These are phyloP conservation scores for Rhizopogon rudus DNA, from an alignment of 768 basidiomycete genomes.

Conservation along the genomic window DNA sequence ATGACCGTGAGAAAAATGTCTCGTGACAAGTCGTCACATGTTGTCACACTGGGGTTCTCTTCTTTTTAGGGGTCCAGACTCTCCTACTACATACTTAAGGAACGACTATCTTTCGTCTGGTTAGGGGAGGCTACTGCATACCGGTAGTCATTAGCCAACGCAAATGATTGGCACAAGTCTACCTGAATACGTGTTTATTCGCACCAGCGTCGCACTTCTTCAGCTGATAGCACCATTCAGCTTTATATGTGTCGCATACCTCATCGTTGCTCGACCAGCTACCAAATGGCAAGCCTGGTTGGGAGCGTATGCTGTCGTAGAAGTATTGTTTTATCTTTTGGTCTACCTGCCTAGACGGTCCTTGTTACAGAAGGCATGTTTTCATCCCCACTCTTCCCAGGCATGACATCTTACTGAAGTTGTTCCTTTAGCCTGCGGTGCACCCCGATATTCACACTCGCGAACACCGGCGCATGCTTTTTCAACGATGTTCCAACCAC, in stretches of 20 bases:
- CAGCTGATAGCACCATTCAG: conserved; percentile 49
- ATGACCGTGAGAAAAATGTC: conserved; percentile 13
- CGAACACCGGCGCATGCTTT: conserved; percentile 40
- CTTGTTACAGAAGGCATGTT: conserved; percentile 40
- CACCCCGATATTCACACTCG: conserved; percentile 35
- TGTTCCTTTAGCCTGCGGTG: conserved; percentile 20
- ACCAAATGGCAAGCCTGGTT: conserved; percentile 11
- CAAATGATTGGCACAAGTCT: conserved; percentile 43
- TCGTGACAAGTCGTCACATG: not conserved
- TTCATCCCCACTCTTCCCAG: not conserved
- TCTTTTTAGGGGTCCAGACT: no score
- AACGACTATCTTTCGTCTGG: not conserved
- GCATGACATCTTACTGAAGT: not conserved
- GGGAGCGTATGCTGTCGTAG: conserved; percentile 32
- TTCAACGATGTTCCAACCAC: conserved; percentile 38
- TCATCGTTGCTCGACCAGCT: conserved; percentile 5
- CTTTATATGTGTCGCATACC: conserved; percentile 30
- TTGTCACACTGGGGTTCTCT: no score
- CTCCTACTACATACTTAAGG: no score
- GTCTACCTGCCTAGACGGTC: conserved; percentile 44
- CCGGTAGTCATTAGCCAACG: not conserved
- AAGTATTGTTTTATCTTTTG: conserved; percentile 44
- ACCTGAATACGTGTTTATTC: conserved; percentile 53
- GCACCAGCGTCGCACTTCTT: conserved; percentile 37
- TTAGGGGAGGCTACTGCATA: no score